Conservation (phyloP, 2,329 filamentous ascomycete genomes). For the Alternaria triticimaculans region DNA sequence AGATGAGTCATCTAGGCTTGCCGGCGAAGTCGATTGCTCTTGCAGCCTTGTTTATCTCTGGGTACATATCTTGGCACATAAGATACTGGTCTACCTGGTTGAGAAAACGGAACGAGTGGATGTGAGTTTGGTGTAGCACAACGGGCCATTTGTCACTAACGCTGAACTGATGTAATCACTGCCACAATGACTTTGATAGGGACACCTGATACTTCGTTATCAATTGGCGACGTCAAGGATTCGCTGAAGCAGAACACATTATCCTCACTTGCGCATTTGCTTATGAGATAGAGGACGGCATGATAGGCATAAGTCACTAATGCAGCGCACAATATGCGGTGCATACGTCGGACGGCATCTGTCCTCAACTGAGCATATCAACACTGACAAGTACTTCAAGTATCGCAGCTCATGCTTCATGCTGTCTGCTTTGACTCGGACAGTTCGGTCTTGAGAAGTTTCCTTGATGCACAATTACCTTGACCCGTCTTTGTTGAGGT, state of each 20-base stretch:
- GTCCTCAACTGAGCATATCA: background rate
- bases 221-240: background rate
- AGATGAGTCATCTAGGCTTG: background rate
- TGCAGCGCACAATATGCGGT: background rate
- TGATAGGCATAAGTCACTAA: background rate
- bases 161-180: background rate
- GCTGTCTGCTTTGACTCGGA: background rate
- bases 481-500: too few species aligned
- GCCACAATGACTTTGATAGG: background rate
- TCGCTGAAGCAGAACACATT: background rate
- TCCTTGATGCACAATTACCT: background rate
- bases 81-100: background rate
- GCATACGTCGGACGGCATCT: background rate
- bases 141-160: background rate
- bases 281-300: background rate
- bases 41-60: background rate
- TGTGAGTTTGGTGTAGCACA: background rate
- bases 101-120: background rate
- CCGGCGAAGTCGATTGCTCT: background rate
- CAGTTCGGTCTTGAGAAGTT: rapidly evolving
- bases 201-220: background rate
- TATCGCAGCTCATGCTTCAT: background rate
- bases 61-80: background rate
- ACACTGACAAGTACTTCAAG: background rate
- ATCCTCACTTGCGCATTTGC: background rate